phyloP scores from a whole-genome alignment of 768 basidiomycete genomes.

The Paxillus involutus region DNA sequence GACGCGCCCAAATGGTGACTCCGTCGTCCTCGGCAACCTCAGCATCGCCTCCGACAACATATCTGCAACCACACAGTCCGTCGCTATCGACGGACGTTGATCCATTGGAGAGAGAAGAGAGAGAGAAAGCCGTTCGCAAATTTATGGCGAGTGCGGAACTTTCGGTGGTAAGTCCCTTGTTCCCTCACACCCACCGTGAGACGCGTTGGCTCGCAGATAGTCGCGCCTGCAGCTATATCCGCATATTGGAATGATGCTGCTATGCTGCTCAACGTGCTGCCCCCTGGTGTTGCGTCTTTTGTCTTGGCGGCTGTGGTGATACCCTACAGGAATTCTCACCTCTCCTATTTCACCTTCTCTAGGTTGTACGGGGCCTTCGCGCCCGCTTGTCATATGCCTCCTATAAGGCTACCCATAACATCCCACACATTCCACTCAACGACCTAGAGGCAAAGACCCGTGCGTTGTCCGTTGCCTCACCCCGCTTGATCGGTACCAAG shows the following conservation, averaged over 20 bases:
- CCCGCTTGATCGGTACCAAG: constrained; percentile 59
- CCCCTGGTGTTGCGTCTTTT: constrained; percentile 2
- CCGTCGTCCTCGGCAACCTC: constrained; percentile 82
- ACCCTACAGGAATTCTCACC: constrained; percentile 16
- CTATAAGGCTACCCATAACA: constrained; percentile 78
- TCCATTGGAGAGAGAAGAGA: constrained; percentile 52
- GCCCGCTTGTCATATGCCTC: constrained; percentile 81
- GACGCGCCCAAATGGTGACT: constrained; percentile 62
- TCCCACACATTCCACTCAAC: constrained; percentile 61
- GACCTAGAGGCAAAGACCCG: constrained; percentile 68
- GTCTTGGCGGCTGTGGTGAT: constrained; percentile 6
- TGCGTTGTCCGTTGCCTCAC: constrained; percentile 42
- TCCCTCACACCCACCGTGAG: constrained; percentile 26
- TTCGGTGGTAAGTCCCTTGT: constrained; percentile 63
- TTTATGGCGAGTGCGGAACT: constrained; percentile 78
- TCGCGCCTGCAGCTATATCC: constrained; percentile 20
- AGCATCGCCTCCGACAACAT: constrained; percentile 72
- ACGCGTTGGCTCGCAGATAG: constrained; percentile 46
- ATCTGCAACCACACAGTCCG: constrained; percentile 46
- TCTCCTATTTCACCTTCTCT: constrained; percentile 31
- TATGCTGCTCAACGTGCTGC: constrained; percentile 1
- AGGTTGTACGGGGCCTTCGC: constrained; percentile 82
- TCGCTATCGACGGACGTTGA: constrained; percentile 42
- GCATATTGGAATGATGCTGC: constrained; percentile 3
- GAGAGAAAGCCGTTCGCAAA: constrained; percentile 70